phyloP scores from a whole-genome alignment of 306 rosid genomes.

The Corylus avellana region DNA sequence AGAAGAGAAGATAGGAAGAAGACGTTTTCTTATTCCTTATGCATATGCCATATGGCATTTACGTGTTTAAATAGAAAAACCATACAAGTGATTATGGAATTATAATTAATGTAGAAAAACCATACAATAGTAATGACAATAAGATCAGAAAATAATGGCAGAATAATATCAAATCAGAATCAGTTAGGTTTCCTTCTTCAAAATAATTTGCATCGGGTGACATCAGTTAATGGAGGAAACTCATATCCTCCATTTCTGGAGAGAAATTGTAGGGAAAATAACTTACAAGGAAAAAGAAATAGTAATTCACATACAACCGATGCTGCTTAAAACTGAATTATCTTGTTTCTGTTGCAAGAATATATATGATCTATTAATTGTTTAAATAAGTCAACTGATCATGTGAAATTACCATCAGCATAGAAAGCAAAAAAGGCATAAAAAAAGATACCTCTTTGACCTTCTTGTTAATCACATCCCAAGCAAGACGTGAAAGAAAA shows the following conservation, averaged over 20 bases:
- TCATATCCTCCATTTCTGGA: not conserved
- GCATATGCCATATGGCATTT: no score
- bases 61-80: no score
- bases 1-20: no score
- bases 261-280: not conserved
- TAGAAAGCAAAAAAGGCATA: constrained; percentile 7
- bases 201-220: not conserved
- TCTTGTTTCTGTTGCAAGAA: not conserved
- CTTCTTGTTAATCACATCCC: constrained; percentile 82
- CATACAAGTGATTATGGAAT: no score
- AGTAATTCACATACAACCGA: not conserved
- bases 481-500: constrained; percentile 77
- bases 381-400: not conserved
- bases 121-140: no score
- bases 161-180: no score
- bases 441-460: constrained; percentile 68
- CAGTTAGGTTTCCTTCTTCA: no score
- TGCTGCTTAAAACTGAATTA: not conserved
- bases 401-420: not conserved
- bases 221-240: not conserved
- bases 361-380: not conserved
- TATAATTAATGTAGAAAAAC: no score
- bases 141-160: no score
- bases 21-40: no score
- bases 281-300: not conserved